Conservation (phyloP, 805 yeast genomes). For the Wickerhamiella vanderwaltii region DNA sequence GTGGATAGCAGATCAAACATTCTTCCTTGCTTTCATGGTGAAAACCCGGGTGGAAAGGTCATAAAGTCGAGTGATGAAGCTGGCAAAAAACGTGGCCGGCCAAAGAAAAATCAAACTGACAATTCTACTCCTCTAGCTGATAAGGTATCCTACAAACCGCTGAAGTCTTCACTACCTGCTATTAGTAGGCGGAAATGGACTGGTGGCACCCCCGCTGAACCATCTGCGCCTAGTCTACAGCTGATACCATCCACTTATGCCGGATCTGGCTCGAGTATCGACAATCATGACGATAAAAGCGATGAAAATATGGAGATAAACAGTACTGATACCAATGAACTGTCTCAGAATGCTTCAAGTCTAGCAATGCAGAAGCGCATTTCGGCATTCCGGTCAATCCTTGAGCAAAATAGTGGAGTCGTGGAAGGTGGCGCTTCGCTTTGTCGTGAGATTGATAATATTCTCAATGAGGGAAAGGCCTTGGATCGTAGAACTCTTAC, state of each 20-base stretch:
- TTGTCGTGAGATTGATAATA: slow-evolving; percentile 31
- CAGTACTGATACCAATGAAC: background rate
- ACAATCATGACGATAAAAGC: background rate
- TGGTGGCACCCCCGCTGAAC: background rate
- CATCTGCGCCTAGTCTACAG: background rate
- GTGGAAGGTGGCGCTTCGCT: slow-evolving; percentile 34
- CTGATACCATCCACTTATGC: background rate
- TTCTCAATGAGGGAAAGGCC: slow-evolving; percentile 26
- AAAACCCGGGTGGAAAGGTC: background rate
- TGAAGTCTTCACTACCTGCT: background rate
- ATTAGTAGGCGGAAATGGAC: background rate
- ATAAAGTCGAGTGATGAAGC: background rate
- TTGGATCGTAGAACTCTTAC: slow-evolving; percentile 45
- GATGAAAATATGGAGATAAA: background rate
- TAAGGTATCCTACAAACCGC: background rate
- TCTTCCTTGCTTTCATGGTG: slow-evolving; percentile 6
- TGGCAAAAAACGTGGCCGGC: slow-evolving; percentile 7
- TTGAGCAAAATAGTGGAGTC: slow-evolving; percentile 37
- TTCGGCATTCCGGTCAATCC: slow-evolving; percentile 32
- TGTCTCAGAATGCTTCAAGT: background rate
- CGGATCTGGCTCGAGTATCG: background rate
- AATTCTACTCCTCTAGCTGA: background rate
- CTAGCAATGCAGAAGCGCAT: slow-evolving; percentile 29
- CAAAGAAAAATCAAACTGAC: background rate
- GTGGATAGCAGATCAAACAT: background rate